These are phyloP conservation scores for Sanchytrium tribonematis DNA, from an alignment of 371 early-diverging fungal genomes.

Conservation along the genomic window DNA sequence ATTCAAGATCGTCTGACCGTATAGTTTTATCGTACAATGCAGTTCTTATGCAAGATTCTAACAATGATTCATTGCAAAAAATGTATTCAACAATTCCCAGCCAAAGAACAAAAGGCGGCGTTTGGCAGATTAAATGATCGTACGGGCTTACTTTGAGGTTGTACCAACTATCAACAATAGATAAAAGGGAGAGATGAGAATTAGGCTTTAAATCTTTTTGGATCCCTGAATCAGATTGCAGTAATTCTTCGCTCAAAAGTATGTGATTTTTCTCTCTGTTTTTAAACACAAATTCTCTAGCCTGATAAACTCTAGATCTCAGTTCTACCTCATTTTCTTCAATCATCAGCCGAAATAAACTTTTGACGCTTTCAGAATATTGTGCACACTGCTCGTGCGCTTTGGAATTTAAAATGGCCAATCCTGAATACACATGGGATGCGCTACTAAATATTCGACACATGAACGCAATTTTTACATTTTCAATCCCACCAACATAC, in stretches of 20 bases:
- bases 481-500: constrained; percentile 73
- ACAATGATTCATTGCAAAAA: constrained; percentile 38
- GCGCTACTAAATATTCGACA: constrained; percentile 71
- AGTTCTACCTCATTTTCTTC: constrained; percentile 54
- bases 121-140: constrained; percentile 74
- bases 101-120: constrained; percentile 39
- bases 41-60: constrained; percentile 50
- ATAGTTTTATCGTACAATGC: constrained; percentile 48
- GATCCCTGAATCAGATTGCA: neutral
- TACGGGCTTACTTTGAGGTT: constrained; percentile 30
- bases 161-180: constrained; percentile 83
- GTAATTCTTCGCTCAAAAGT: constrained; percentile 7
- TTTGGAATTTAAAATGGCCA: constrained; percentile 72
- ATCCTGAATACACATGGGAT: constrained; percentile 84
- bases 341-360: constrained; percentile 73
- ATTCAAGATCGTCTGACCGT: constrained; percentile 66
- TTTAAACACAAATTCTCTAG: constrained; percentile 57
- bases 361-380: constrained; percentile 56
- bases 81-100: constrained; percentile 70
- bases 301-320: constrained; percentile 31
- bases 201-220: constrained; percentile 19
- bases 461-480: constrained; percentile 69
- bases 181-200: constrained; percentile 64
- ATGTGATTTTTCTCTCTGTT: constrained; percentile 13
- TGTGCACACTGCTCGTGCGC: constrained; percentile 57